These are phyloP conservation scores for Hypoxylon sp. DNA, from an alignment of 2,329 filamentous ascomycete genomes.

Conservation along the genomic window DNA sequence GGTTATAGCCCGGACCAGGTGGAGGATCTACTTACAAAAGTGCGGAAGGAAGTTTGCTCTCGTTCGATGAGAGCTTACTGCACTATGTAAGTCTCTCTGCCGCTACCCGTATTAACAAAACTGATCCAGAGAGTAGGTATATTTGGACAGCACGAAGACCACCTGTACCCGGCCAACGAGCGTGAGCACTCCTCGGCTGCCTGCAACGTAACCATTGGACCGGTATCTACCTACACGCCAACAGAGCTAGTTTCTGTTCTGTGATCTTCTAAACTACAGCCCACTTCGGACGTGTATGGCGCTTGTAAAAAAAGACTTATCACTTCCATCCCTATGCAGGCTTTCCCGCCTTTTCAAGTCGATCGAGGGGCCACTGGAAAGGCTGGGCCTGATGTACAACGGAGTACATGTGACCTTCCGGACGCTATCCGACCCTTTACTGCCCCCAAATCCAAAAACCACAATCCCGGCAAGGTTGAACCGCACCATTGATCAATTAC, in stretches of 20 bases:
- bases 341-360: slow-evolving; percentile 29
- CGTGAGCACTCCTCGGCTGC: slow-evolving; percentile 44
- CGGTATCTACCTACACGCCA: slow-evolving; percentile 41
- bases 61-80: slow-evolving; percentile 80
- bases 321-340: slow-evolving; percentile 37
- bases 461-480: slow-evolving; percentile 29
- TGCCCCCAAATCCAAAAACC: slow-evolving; percentile 39
- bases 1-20: slow-evolving; percentile 75
- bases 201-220: slow-evolving; percentile 38
- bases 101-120: slow-evolving; percentile 26
- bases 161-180: slow-evolving; percentile 47
- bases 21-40: slow-evolving; percentile 71
- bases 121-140: slow-evolving; percentile 47
- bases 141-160: slow-evolving; percentile 51
- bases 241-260: slow-evolving; percentile 32
- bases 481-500: slow-evolving; percentile 32
- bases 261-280: slow-evolving; percentile 34
- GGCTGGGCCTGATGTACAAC: slow-evolving; percentile 26
- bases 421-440: slow-evolving; percentile 37
- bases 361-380: slow-evolving; percentile 25
- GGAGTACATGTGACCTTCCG: slow-evolving; percentile 31
- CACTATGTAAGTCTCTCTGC: slow-evolving; percentile 74
- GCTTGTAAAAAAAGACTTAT: slow-evolving; percentile 38
- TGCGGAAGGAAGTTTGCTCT: slow-evolving; percentile 77
- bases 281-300: slow-evolving; percentile 32